Conservation (phyloP, 2,329 filamentous ascomycete genomes). For the Ophiostoma tasmaniense region DNA sequence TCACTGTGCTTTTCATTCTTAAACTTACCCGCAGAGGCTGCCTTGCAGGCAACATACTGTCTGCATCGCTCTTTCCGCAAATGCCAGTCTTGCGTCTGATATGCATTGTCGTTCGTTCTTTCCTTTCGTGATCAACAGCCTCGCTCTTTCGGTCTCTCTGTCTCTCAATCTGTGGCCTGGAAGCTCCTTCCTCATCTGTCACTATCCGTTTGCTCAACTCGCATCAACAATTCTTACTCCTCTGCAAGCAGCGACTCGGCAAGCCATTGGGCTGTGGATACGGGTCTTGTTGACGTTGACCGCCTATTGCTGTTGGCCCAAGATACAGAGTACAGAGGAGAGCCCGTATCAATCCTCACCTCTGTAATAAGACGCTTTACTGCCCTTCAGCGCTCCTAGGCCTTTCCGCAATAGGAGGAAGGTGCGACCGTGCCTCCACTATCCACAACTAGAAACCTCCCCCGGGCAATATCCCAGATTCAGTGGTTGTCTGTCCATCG, state of each 20-base stretch:
- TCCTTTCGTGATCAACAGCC: background rate
- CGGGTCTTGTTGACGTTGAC: slow-evolving; percentile 1
- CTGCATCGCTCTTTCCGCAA: background rate
- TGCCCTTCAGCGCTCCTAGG: background rate
- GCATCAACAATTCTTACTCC: background rate
- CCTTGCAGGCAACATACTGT: background rate
- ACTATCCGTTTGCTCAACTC: background rate
- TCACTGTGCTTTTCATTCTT: background rate
- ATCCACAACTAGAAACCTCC: slow-evolving; percentile 6
- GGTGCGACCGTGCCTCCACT: background rate
- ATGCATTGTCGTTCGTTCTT: background rate
- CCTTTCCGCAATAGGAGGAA: slow-evolving; percentile 9
- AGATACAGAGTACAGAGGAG: too few species aligned
- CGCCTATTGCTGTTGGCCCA: background rate
- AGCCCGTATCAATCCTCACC: background rate
- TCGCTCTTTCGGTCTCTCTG: too few species aligned
- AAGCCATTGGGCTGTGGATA: background rate
- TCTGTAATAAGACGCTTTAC: background rate
- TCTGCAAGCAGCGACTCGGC: background rate
- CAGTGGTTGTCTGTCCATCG: slow-evolving; percentile 2
- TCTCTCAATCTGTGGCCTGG: too few species aligned
- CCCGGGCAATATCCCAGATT: background rate
- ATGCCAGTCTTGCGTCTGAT: slow-evolving; percentile 4
- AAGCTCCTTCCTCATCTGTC: background rate
- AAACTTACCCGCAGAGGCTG: background rate